Conservation (phyloP, 768 basidiomycete species). For the Tricholoma furcatifolium region DNA sequence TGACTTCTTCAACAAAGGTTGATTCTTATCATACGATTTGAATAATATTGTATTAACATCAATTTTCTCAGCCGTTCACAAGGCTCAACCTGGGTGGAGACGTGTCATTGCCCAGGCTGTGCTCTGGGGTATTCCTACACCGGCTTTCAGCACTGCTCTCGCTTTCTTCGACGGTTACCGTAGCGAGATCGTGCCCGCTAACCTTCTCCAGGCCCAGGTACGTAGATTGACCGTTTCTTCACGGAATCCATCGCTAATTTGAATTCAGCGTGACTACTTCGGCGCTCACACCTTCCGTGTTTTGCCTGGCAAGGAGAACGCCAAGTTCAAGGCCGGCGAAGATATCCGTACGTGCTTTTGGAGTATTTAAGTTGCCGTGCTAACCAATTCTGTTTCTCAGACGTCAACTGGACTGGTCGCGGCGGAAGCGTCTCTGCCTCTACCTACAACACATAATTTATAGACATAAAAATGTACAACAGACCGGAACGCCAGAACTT, state of each 20-base stretch:
- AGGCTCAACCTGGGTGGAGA: constrained; percentile 97
- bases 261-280: constrained; percentile 88
- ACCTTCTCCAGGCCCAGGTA: constrained; percentile 92
- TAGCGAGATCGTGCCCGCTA: constrained; percentile 91
- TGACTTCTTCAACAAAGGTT: constrained; percentile 95
- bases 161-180: constrained; percentile 99
- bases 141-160: constrained; percentile 96
- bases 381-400: constrained; percentile 33
- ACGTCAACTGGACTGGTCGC: constrained; percentile 99
- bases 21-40: constrained; percentile 7
- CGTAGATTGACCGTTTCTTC: constrained; percentile 11
- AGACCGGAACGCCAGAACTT: background rate
- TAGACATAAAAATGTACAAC: constrained; percentile 9
- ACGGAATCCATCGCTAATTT: background rate
- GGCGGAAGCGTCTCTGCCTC: constrained; percentile 93
- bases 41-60: constrained; percentile 1
- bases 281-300: constrained; percentile 98
- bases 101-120: constrained; percentile 94
- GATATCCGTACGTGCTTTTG: constrained; percentile 77
- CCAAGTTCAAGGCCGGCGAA: constrained; percentile 71
- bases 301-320: constrained; percentile 88
- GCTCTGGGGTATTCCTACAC: constrained; percentile 97
- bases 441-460: constrained; percentile 63
- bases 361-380: constrained; percentile 1
- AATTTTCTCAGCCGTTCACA: constrained; percentile 67